These are phyloP conservation scores for Cutaneotrichosporon sp. DNA, from an alignment of 1,284 basidiomycete species.

Conservation along the genomic window DNA sequence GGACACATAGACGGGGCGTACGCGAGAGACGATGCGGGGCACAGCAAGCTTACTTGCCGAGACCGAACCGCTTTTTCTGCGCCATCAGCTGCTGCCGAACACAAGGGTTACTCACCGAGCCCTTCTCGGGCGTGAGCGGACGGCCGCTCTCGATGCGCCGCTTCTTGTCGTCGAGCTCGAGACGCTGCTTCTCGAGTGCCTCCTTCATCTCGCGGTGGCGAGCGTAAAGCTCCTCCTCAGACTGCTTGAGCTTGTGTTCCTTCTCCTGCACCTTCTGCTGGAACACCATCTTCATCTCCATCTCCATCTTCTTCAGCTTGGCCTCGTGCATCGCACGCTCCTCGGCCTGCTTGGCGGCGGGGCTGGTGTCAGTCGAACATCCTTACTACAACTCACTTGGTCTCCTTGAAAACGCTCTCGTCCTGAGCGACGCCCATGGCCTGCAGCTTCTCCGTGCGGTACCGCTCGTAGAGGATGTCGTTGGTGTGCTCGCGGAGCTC, in stretches of 20 bases:
- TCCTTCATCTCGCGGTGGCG: constrained; percentile 99
- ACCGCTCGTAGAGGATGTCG: constrained; percentile 90
- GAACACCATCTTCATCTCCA: constrained; percentile 99
- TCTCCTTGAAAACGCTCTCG: constrained; percentile 93
- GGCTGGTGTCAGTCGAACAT: constrained; percentile 58
- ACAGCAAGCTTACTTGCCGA: constrained; percentile 42
- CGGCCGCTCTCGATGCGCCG: constrained; percentile 89
- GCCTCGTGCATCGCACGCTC: constrained; percentile 89
- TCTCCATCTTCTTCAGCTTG: constrained; percentile 97
- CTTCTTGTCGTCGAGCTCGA: constrained; percentile 98
- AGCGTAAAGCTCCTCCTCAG: constrained; percentile 94
- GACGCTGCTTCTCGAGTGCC: constrained; percentile 91
- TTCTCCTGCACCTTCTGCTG: constrained; percentile 99
- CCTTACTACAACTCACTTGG: constrained; percentile 70
- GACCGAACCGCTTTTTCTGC: constrained; percentile 52
- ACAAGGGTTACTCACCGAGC: constrained; percentile 43
- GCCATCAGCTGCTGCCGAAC: neutral
- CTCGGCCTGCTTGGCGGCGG: constrained; percentile 90
- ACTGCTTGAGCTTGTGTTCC: constrained; percentile 95
- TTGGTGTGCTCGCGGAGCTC: constrained; percentile 94
- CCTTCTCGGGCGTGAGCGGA: constrained; percentile 91
- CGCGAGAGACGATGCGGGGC: constrained; percentile 7
- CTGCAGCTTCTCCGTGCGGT: constrained; percentile 88
- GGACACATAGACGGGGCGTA: constrained; percentile 5
- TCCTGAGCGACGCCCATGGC: constrained; percentile 96